Evolutionary conservation across 495 filamentous ascomycete genomes (phyloP).

Genomic region (Ramalina intermedia): DNA sequence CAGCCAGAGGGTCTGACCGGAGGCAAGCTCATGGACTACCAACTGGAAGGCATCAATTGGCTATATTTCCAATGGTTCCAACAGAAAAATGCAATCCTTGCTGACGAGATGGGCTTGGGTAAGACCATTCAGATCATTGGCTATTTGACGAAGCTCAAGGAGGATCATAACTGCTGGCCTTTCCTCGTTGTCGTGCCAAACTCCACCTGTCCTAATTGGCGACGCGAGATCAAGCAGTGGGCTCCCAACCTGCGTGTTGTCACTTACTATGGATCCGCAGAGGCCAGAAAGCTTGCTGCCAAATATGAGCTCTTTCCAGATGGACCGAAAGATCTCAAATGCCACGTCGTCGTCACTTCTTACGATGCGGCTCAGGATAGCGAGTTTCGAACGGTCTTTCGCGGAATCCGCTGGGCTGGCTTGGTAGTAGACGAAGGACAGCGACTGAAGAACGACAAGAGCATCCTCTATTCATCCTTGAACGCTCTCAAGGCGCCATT

Average conservation of each 20-base stretch:
- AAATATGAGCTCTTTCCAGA: constrained; percentile 74
- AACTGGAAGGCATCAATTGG: constrained; percentile 91
- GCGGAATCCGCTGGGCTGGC: constrained; percentile 63
- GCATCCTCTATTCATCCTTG: constrained; percentile 61
- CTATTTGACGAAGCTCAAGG: constrained; percentile 61
- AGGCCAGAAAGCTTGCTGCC: constrained; percentile 52
- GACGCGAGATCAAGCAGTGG: constrained; percentile 92
- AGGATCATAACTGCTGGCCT: constrained; percentile 73
- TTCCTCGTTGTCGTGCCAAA: constrained; percentile 92
- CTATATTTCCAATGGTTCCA: constrained; percentile 81
- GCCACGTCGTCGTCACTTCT: constrained; percentile 87
- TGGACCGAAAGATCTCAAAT: constrained; percentile 45
- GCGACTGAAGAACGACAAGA: constrained; percentile 85
- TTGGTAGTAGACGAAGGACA: constrained; percentile 94
- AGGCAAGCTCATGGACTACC: constrained; percentile 84
- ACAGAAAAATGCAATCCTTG: constrained; percentile 78
- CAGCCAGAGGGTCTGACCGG: constrained; percentile 64
- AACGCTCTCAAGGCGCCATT: constrained; percentile 58
- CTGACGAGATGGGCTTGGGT: constrained; percentile 97
- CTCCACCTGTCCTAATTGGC: constrained; percentile 91
- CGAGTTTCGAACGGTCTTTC: constrained; percentile 46
- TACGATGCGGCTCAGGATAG: constrained; percentile 74
- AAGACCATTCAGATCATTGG: constrained; percentile 94
- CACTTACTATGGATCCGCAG: constrained; percentile 68
- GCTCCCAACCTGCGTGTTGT: constrained; percentile 74